phyloP scores from a whole-genome alignment of 257 asterid species.

The Handroanthus guayacan region DNA sequence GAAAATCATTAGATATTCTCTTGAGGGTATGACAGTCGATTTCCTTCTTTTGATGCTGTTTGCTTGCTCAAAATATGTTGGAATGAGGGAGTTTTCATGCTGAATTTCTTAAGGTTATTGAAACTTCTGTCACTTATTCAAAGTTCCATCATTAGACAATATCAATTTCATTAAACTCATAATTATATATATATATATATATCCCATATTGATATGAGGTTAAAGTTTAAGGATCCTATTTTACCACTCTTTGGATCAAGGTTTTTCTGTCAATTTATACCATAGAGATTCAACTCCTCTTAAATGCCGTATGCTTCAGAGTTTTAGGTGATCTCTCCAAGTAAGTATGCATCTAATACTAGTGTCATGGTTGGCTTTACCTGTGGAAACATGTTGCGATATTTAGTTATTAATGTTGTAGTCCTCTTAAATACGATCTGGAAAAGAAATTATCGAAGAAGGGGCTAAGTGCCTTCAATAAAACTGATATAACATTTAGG shows the following conservation, averaged over 20 bases:
- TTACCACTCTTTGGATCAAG: not conserved
- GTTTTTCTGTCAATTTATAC: not conserved
- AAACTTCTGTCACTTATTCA: not conserved
- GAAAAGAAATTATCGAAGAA: too few relatives aligned
- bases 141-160: not conserved
- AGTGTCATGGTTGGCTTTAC: constrained; percentile 1
- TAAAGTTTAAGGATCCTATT: not conserved
- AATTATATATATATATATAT: not conserved
- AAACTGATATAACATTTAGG: not conserved
- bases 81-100: not conserved
- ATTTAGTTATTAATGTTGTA: not conserved
- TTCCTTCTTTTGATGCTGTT: not conserved
- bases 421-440: too few relatives aligned
- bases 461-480: too few relatives aligned
- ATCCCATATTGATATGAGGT: not conserved
- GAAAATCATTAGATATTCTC: not conserved
- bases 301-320: not conserved
- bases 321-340: not conserved
- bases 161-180: not conserved
- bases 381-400: not conserved
- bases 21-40: not conserved
- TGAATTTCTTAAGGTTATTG: not conserved
- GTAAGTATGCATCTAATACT: not conserved
- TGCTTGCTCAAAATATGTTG: not conserved
- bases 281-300: constrained; percentile 2